Percentiles rank a stretch among this genome's conserved stretches.
Evolutionary conservation across 768 basidiomycete genomes (phyloP).

Genomic region (Hemileccinum impolitum): DNA sequence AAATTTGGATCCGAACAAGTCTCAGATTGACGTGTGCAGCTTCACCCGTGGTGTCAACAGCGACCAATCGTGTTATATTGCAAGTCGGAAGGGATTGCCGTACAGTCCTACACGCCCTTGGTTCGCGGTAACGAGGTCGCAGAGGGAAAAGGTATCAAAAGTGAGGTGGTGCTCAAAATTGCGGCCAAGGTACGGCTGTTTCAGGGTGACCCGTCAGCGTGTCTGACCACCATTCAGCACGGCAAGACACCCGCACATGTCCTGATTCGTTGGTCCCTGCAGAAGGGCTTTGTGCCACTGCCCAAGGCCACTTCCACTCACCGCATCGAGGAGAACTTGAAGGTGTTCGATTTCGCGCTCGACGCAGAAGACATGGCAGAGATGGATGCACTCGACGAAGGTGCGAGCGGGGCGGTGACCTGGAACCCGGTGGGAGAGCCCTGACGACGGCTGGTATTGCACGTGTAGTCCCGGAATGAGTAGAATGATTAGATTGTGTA

Average conservation of each 20-base stretch:
- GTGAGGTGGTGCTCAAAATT: conserved; percentile 47
- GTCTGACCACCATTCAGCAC: conserved; percentile 21
- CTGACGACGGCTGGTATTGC: too few relatives aligned
- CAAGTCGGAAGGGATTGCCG: conserved; percentile 49
- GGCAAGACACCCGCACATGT: conserved; percentile 38
- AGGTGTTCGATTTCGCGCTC: conserved; percentile 74
- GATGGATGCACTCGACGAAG: conserved; percentile 68
- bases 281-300: conserved; percentile 58
- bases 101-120: conserved; percentile 75
- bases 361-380: conserved; percentile 55
- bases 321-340: conserved; percentile 69
- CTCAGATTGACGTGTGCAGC: conserved; percentile 34
- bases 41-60: conserved; percentile 82
- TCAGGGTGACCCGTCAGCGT: too few relatives aligned
- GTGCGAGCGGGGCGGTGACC: conserved; percentile 63
- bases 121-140: conserved; percentile 40
- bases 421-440: conserved; percentile 74
- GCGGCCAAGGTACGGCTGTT: conserved; percentile 49
- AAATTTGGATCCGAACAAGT: background rate
- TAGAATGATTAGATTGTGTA: background rate
- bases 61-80: conserved; percentile 72
- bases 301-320: conserved; percentile 69
- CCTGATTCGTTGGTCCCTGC: conserved; percentile 51
- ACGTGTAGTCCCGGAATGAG: background rate
- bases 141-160: conserved; percentile 37